phyloP scores from a whole-genome alignment of 2,329 filamentous ascomycete species.

The Westerdykella aurantiaca region DNA sequence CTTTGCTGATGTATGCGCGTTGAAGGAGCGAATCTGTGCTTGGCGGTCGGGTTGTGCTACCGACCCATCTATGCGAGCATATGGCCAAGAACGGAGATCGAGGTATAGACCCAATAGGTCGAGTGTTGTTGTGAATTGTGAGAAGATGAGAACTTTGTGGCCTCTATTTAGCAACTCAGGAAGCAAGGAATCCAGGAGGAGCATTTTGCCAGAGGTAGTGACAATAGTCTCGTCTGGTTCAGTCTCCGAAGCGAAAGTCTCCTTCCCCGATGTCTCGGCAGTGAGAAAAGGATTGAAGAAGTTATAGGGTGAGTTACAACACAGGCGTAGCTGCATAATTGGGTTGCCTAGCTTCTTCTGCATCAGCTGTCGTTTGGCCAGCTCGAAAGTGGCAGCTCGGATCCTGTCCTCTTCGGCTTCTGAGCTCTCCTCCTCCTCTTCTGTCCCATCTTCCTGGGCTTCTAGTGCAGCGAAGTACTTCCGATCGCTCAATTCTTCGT shows the following conservation, averaged over 20 bases:
- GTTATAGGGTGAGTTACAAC: conserved; percentile 91
- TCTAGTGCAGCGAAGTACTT: conserved; percentile 78
- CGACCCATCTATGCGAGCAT: conserved; percentile 85
- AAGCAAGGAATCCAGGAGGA: conserved; percentile 81
- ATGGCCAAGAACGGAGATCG: conserved; percentile 68
- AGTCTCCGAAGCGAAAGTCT: conserved; percentile 42
- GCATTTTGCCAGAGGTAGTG: conserved; percentile 89
- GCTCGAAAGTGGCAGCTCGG: conserved; percentile 61
- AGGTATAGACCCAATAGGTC: conserved; percentile 89
- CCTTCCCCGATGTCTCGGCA: conserved; percentile 47
- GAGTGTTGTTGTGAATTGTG: conserved; percentile 90
- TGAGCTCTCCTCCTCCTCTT: conserved; percentile 38
- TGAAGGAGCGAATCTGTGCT: conserved; percentile 46
- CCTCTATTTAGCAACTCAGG: conserved; percentile 64
- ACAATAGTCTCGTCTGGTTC: conserved; percentile 72
- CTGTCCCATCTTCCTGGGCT: conserved; percentile 42
- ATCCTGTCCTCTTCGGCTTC: conserved; percentile 58
- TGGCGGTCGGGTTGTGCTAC: conserved; percentile 62
- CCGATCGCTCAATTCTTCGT: conserved; percentile 69
- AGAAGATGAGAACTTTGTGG: conserved; percentile 94
- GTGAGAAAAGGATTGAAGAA: conserved; percentile 81
- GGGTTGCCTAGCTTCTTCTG: conserved; percentile 91
- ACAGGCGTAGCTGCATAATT: conserved; percentile 82
- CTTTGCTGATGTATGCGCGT: conserved; percentile 30
- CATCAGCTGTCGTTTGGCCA: conserved; percentile 82